phyloP scores from a whole-genome alignment of 768 basidiomycete genomes.

The Candolleomyces eurysporus region DNA sequence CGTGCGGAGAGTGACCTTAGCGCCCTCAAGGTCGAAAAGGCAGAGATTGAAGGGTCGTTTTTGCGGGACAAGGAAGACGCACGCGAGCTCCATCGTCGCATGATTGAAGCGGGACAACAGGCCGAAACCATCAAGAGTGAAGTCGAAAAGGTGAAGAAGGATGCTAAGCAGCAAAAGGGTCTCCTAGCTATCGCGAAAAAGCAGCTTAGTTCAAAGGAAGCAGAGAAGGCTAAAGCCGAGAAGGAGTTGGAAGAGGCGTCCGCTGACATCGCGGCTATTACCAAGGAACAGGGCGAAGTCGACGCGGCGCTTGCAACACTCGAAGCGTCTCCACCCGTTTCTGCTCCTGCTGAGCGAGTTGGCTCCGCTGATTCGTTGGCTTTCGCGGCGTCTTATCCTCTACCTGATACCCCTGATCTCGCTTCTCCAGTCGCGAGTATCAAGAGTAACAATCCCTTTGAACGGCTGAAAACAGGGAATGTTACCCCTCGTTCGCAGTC shows the following conservation, averaged over 20 bases:
- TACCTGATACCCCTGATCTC: slow-evolving; percentile 69
- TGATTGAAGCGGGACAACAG: slow-evolving; percentile 78
- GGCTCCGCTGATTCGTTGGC: slow-evolving; percentile 48
- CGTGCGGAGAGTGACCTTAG: slow-evolving; percentile 89
- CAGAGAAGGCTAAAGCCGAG: slow-evolving; percentile 65
- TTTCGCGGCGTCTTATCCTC: slow-evolving; percentile 68
- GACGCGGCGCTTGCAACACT: slow-evolving; percentile 47
- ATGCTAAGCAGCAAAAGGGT: slow-evolving; percentile 95
- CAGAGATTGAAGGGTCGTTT: slow-evolving; percentile 83
- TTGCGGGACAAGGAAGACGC: slow-evolving; percentile 94
- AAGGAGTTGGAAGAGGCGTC: slow-evolving; percentile 71
- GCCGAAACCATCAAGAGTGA: slow-evolving; percentile 67
- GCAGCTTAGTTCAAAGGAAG: slow-evolving; percentile 83
- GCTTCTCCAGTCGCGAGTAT: slow-evolving; percentile 43
- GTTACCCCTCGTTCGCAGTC: slow-evolving; percentile 52
- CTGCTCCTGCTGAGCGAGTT: slow-evolving; percentile 24
- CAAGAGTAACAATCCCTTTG: slow-evolving; percentile 94
- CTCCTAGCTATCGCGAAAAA: slow-evolving; percentile 93
- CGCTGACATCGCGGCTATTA: slow-evolving; percentile 48
- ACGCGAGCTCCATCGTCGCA: slow-evolving; percentile 77
- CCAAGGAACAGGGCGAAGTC: slow-evolving; percentile 52
- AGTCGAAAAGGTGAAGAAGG: slow-evolving; percentile 87
- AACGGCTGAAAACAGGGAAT: slow-evolving; percentile 54
- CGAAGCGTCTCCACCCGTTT: slow-evolving; percentile 19
- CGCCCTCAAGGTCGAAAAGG: slow-evolving; percentile 83